phyloP scores from a whole-genome alignment of 1,284 basidiomycete genomes.

The Lentinus polychrous region DNA sequence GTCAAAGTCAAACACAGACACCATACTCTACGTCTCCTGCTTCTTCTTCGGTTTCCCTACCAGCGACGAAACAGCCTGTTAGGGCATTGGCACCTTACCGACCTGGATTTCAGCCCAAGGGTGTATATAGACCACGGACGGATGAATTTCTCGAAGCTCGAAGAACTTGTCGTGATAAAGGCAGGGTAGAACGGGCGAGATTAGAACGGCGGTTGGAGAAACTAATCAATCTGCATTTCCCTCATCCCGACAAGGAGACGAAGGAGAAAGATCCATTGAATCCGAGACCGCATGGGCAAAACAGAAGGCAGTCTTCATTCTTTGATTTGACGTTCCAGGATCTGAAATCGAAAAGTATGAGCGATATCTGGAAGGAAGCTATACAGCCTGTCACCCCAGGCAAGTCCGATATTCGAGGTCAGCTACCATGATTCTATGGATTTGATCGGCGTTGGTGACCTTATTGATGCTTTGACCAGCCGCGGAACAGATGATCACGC shows the following conservation, averaged over 20 bases:
- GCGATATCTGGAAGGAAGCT: conserved; percentile 54
- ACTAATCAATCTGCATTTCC: conserved; percentile 79
- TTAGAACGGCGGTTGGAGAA: conserved; percentile 81
- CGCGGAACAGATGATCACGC: conserved; percentile 88
- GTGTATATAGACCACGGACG: conserved; percentile 64
- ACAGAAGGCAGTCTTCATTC: conserved; percentile 52
- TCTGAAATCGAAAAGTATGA: conserved; percentile 51
- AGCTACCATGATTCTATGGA: conserved; percentile 11
- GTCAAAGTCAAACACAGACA: conserved; percentile 21
- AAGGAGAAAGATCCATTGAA: conserved; percentile 18
- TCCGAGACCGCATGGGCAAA: conserved; percentile 16
- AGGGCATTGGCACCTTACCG: conserved; percentile 52
- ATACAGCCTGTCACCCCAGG: conserved; percentile 36
- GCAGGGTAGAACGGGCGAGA: conserved; percentile 72
- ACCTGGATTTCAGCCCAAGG: conserved; percentile 78
- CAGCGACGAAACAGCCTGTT: conserved; percentile 15
- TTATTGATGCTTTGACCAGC: conserved; percentile 32
- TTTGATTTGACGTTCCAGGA: conserved; percentile 56
- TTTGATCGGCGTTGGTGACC: not conserved
- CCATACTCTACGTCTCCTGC: conserved; percentile 22
- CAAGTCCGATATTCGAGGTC: conserved; percentile 57
- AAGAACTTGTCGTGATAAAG: conserved; percentile 46
- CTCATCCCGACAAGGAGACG: conserved; percentile 27
- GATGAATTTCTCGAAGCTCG: conserved; percentile 71
- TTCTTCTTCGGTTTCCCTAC: conserved; percentile 20